Evolutionary conservation across 2,329 filamentous ascomycete genomes (phyloP).

Genomic region (Mycosphaerella sp.): DNA sequence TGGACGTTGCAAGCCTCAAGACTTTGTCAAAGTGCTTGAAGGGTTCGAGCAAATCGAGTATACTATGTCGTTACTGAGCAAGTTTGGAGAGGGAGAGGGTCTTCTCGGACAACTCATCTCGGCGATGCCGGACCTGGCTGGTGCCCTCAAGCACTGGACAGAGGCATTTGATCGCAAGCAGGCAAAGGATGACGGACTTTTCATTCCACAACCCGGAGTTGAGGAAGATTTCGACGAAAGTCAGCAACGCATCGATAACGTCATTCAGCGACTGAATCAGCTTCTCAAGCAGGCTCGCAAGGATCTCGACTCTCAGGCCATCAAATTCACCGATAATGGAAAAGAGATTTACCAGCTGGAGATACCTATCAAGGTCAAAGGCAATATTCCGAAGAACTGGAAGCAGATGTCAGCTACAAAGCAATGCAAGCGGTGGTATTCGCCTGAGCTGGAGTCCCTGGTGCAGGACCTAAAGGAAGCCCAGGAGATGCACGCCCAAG

Average conservation of each 20-base stretch:
- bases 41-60: constrained; percentile 98
- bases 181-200: constrained; percentile 70
- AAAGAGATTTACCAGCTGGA: constrained; percentile 98
- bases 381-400: constrained; percentile 70
- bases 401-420: constrained; percentile 94
- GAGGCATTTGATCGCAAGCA: constrained; percentile 79
- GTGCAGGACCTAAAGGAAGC: constrained; percentile 88
- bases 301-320: constrained; percentile 64
- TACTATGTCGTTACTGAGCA: constrained; percentile 72
- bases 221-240: constrained; percentile 90
- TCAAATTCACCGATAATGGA: constrained; percentile 63
- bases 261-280: constrained; percentile 65
- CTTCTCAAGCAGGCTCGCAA: constrained; percentile 66
- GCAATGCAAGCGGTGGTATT: constrained; percentile 90
- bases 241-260: constrained; percentile 65
- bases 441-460: constrained; percentile 70
- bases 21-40: constrained; percentile 89
- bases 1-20: constrained; percentile 78
- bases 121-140: constrained; percentile 76
- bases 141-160: constrained; percentile 76
- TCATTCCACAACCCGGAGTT: constrained; percentile 80
- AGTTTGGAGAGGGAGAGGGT: constrained; percentile 69
- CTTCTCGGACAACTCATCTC: constrained; percentile 77
- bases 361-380: constrained; percentile 75
- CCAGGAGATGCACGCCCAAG: constrained; percentile 86